Base-by-base conservation (phyloP, 129 eudicot species). In the Silybum marianum region DNA sequence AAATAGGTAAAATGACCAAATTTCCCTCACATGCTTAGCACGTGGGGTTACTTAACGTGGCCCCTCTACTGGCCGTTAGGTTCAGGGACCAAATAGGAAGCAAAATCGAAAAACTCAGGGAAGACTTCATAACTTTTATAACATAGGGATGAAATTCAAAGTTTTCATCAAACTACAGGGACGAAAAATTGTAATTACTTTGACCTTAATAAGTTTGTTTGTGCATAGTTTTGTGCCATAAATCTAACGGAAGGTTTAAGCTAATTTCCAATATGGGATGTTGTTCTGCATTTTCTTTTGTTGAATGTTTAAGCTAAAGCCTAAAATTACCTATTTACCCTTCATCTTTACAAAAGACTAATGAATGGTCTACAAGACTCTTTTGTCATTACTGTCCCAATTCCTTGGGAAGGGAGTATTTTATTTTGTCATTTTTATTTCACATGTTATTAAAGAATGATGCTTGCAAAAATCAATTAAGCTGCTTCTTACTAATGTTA, bases 401-500 rank as follows among this genome's bases (percentile, higher is more conserved):
- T n/a, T 58, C n/a, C 66, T 58, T 58, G 24, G 24, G 66, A 18
- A 18, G 66, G 66, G 66, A 18, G 66, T 58, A 58, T 58, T 54
- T 18, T 54, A 22, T 54, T 38, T 72, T 44, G 2, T 74, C n/a
- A 4, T 18, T 68, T 67, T 11, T 65, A 23, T 75, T 48, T 69
- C 39, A 54, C 58, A 48, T 67, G 30, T 77, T 21, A 62, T 16
- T 58, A 23, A 30, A 36, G 44, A 28, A 19, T 13, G 72, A 51
- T 78, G 70, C 28, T 21, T 44, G 80, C 24, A 38, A 8, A 54
- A 42, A 70, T 76, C 79, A 67, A 70, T 85, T 76, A 39, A 73
- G 69, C 80, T 82, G 81, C 84, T 80, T 88, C 79, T 80, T 83
- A 83, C 96, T 92, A 90, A 93, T 90, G 88, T 85, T 89, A 77